Base-by-base conservation (phyloP, 306 rosid species). In the Sicyos baderoa region DNA sequence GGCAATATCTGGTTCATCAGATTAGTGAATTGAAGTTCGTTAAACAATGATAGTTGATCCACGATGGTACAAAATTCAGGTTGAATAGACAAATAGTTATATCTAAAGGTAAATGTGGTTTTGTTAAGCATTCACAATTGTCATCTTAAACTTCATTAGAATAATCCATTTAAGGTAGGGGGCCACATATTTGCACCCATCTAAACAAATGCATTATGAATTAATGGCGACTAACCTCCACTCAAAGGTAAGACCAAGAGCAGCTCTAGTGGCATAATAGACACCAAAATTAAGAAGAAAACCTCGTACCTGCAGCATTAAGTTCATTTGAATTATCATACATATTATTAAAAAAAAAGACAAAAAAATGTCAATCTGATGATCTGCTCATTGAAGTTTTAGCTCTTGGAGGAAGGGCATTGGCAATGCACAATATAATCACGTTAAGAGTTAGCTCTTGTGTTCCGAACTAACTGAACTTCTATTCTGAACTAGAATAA, bases 251-350 rank as follows among this genome's bases (percentile, higher is more conserved):
- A 92, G 96, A 48, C 96, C 98, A 77, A 92, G 93, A 72, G 98
- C 91, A 71, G 93, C 91, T 89, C 96, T 84, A 40, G 96, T 92
- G 68, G 96, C 93, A 76, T 89, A 89, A 79, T 92, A 92, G 25
- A 92, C 98, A 50, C 98, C 96, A 72, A 92, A 92, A 73, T 92
- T 92, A 74, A 92, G 95, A 75, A 92, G 96, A 79, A 92, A 92
- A 21, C 98, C 98, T 2, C 96, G 84, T 22, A 92, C 98, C 98
- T 92, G 86, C 82, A 80, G 12, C 74, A 76, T 78, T 77, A 60
- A 72, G 50, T 56, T 76, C 66, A 15, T 56, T 55, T 37, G 40
- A 57, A 45, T 72, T 25, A 58, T n/a, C 14, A 51, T 73, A 68
- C 54, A 50, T 19, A 44, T 12, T 7, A 21, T 45, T 25, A 25